Conservation (phyloP, 177 flowering plant species). For the Telopea speciosissima region DNA sequence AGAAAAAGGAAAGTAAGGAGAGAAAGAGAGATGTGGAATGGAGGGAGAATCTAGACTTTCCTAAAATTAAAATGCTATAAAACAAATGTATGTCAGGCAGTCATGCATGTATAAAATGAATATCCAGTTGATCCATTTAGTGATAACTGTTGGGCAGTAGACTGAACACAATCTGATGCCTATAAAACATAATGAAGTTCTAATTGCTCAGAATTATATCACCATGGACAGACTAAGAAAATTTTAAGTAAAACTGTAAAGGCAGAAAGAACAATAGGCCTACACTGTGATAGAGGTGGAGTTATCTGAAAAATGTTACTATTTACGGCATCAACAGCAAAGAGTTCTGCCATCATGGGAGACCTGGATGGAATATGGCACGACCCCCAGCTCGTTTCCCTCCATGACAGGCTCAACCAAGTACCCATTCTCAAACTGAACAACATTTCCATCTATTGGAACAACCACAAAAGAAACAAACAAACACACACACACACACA, state of each 20-base stretch:
- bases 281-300: conserved; percentile 93
- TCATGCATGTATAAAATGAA: neutral
- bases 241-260: neutral
- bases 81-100: neutral
- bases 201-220: neutral
- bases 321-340: conserved; percentile 75
- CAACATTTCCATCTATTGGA: conserved; percentile 63
- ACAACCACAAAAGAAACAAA: neutral
- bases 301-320: conserved; percentile 85
- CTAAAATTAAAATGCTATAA: neutral
- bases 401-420: conserved; percentile 81
- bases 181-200: neutral
- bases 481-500: neutral
- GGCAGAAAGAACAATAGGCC: neutral
- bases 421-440: conserved; percentile 96
- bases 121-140: neutral
- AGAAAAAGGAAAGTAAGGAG: too few species aligned
- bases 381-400: conserved; percentile 81
- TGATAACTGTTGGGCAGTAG: neutral
- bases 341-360: conserved; percentile 89
- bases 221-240: neutral
- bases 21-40: too few species aligned
- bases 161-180: neutral
- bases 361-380: conserved; percentile 72
- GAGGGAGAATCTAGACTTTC: too few species aligned